Evolutionary conservation across 768 basidiomycete species (phyloP).

Genomic region (Suillus spraguei): DNA sequence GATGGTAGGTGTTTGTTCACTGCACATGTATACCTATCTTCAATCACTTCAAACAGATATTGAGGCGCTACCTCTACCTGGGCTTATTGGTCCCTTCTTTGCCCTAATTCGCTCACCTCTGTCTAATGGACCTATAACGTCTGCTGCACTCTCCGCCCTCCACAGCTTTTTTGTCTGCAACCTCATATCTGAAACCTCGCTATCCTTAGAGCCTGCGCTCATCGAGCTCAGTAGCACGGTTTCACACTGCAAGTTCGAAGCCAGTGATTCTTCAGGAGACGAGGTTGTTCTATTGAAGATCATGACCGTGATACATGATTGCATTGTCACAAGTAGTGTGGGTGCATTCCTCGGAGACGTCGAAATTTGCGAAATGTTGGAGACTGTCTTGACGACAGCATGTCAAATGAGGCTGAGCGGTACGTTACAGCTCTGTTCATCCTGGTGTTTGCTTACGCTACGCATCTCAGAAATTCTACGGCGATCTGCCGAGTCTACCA

Average conservation of each 20-base stretch:
- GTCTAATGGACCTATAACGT: conserved; percentile 96
- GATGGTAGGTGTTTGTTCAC: conserved; percentile 49
- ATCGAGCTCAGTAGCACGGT: conserved; percentile 85
- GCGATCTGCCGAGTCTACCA: conserved; percentile 84
- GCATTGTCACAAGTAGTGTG: conserved; percentile 66
- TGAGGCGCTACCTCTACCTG: conserved; percentile 53
- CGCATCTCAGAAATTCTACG: conserved; percentile 72
- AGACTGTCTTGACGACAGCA: conserved; percentile 95
- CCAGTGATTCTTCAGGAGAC: conserved; percentile 95
- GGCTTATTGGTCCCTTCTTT: conserved; percentile 85
- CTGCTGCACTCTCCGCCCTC: conserved; percentile 85
- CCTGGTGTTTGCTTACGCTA: conserved; percentile 18
- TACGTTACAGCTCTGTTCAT: conserved; percentile 42
- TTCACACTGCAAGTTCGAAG: conserved; percentile 97
- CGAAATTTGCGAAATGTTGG: conserved; percentile 97
- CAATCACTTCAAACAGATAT: conserved; percentile 49
- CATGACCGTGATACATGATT: conserved; percentile 85
- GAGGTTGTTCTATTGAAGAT: conserved; percentile 94
- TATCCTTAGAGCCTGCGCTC: conserved; percentile 65
- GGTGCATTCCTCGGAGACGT: conserved; percentile 83
- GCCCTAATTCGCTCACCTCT: conserved; percentile 91
- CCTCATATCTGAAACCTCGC: conserved; percentile 61
- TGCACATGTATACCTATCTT: neutral
- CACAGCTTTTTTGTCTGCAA: conserved; percentile 86
- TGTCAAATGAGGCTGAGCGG: conserved; percentile 97